Evolutionary conservation across 495 filamentous ascomycete genomes (phyloP), one percentile per base, ranked within the genome.

Genomic region (Tuber magnatum): DNA sequence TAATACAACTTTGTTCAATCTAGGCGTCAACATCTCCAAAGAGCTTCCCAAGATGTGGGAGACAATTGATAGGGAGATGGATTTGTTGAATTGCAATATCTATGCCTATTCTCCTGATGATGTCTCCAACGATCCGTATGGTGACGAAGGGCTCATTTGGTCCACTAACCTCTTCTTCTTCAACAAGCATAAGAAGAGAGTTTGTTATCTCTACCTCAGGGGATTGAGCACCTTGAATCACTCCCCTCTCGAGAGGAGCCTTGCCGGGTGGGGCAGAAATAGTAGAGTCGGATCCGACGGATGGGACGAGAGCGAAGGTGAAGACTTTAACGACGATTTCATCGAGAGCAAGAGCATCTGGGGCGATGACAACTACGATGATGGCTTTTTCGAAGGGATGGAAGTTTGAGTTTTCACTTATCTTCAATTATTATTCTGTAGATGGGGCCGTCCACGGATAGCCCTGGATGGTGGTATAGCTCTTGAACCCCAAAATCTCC

Each of bases 111-210:
- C 90, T 40, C 95, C 95, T 0, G 88, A 91, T 35, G 90, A 92
- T 77, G 77, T 82, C 41, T 75, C 77, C 32, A 93, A 97, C 75
- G 92, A 93, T 56, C 89, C 90, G 20, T 94, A 94, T 74, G 93
- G 92, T 39, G 95, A 97, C 75, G 92, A 96, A 80, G 90, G 92
- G 71, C 91, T 94, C 7, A 92, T 98, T 61, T 99, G 96, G 96
- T 94, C 92, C 77, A 86, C 93, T 74, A 92, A 97, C 83, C 97
- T 96, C 83, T 97, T 99, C 86, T 97, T 98, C 84, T 98, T 97
- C 88, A 97, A 95, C 86, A 97, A 94, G 78, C 85, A 88, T 35
- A 88, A 89, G 80, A 99, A 98, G 85, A 88, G 95, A n/a, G 94
- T 99, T 35, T 94, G 92, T 80, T 98, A 98, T 83, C 84, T 99